Conservation (phyloP, 371 early-diverging fungal species). For the Mucor circinelloides region DNA sequence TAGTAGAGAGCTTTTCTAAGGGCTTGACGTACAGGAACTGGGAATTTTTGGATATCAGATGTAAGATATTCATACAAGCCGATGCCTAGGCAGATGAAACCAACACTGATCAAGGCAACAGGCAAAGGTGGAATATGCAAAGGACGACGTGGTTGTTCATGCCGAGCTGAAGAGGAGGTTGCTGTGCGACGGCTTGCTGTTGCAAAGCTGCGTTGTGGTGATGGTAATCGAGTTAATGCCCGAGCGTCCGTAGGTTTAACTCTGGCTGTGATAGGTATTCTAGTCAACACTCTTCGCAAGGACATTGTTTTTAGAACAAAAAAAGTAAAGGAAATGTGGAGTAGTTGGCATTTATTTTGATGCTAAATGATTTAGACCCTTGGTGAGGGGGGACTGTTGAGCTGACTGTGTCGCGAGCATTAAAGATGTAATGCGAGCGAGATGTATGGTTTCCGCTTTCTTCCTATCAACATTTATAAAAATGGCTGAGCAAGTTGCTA, state of each 20-base stretch:
- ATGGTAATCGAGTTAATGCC: background rate
- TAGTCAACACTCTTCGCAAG: background rate
- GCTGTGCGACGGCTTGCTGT: slow-evolving; percentile 8
- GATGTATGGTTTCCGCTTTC: background rate
- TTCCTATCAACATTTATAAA: background rate
- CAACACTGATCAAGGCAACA: slow-evolving; percentile 40
- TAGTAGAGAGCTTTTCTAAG: slow-evolving; percentile 66
- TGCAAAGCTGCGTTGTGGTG: background rate
- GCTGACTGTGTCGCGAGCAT: background rate
- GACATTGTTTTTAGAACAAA: background rate
- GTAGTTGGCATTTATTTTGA: background rate
- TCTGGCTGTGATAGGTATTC: background rate
- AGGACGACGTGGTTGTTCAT: slow-evolving; percentile 12
- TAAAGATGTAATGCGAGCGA: background rate
- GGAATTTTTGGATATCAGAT: slow-evolving; percentile 63
- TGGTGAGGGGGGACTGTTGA: background rate
- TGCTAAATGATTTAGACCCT: background rate
- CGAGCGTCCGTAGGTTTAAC: background rate
- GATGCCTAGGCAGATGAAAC: slow-evolving; percentile 45
- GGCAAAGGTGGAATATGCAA: slow-evolving; percentile 42
- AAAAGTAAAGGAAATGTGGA: background rate
- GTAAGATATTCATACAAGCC: slow-evolving; percentile 60
- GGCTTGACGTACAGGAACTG: slow-evolving; percentile 54
- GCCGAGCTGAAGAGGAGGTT: background rate
- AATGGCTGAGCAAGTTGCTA: background rate